Evolutionary conservation across 108 stramenopile species (phyloP), one percentile per base, ranked within the genome.

Genomic region (Asterionellopsis glacialis): DNA sequence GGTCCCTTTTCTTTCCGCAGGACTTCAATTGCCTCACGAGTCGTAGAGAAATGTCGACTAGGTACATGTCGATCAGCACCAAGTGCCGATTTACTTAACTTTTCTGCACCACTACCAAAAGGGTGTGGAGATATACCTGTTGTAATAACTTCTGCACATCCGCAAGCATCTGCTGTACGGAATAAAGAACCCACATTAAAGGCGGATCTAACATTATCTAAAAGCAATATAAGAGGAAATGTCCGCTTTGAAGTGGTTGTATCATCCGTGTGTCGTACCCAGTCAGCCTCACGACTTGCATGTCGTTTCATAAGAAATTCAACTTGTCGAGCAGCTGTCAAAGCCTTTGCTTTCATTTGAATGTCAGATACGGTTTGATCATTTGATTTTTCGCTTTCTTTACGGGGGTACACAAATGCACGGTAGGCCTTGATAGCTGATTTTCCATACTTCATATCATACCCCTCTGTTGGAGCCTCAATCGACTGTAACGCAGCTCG

Each of bases 171-270:
- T 0, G 94, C 94, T 11, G 94, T 80, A 28, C 94, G 79, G 74
- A 81, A 92, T 9, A 95, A 68, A 45, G 82, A 84, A 22, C 94
- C 94, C 9, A 95, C 94, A 68, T 95, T 95, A 22, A 85, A 73
- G 38, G 94, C 90, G 61, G 80, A 80, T 45, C 94, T 70, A 9
- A 95, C 47, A 74, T 95, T 95, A 57, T 95, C 90, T 45, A 95
- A 62, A 10, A 95, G 66, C 13, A 95, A 50, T 11, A 85, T 65
- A 0, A 93, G 61, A n/a, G 91, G 91, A 68, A 86, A 92, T 19
- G 61, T 64, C 56, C 72, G 55, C 9, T 70, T 16, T 9, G 43
- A 41, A 28, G 45, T 14, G 13, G 1, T 24, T 6, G 26, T n/a
- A 0, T 47, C 44, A 59, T 86, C 91, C 21, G 71, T 80, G 51